A percentile compares a stretch with the other conserved stretches of the same genome.
Evolutionary conservation across 139 green algal species (phyloP).

Genomic region (Chlorella sp.): DNA sequence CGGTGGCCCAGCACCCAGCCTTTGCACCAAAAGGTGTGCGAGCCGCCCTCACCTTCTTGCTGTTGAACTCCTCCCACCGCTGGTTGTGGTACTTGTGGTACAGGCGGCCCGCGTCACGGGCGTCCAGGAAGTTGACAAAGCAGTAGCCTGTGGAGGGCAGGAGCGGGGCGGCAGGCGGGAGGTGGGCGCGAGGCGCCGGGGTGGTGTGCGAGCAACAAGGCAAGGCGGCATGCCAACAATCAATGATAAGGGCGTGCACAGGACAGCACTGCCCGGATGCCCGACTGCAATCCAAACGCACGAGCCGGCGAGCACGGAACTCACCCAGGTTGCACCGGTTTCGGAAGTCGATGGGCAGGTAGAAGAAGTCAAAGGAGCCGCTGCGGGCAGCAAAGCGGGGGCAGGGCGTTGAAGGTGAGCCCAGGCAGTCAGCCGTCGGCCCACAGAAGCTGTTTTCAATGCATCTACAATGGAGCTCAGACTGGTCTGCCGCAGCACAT

Average conservation of each 20-base stretch:
- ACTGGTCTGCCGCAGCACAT: neutral
- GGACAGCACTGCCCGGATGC: no score
- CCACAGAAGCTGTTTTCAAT: neutral
- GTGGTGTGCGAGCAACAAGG: no score
- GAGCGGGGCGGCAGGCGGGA: no score
- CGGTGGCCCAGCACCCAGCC: no score
- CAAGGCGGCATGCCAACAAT: no score
- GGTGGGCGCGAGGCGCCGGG: no score
- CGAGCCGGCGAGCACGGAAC: no score
- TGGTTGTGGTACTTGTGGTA: conserved; percentile 40
- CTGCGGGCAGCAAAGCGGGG: neutral
- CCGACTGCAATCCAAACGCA: no score
- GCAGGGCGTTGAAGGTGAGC: neutral
- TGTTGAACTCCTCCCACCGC: conserved; percentile 79
- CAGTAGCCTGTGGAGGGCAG: conserved; percentile 58
- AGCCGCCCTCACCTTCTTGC: conserved; percentile 49
- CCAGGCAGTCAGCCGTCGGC: neutral
- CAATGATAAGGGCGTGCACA: no score
- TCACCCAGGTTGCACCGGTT: conserved; percentile 77
- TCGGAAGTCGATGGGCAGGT: conserved; percentile 83
- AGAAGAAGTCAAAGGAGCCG: conserved; percentile 77
- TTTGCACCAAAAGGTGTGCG: no score
- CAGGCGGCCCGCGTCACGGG: conserved; percentile 26
- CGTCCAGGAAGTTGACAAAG: conserved; percentile 74
- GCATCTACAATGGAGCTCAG: neutral